Evolutionary conservation across 352 stramenopile species (phyloP), one percentile per base, ranked within the genome.

Genomic region (Halophytophthora batemanensis): DNA sequence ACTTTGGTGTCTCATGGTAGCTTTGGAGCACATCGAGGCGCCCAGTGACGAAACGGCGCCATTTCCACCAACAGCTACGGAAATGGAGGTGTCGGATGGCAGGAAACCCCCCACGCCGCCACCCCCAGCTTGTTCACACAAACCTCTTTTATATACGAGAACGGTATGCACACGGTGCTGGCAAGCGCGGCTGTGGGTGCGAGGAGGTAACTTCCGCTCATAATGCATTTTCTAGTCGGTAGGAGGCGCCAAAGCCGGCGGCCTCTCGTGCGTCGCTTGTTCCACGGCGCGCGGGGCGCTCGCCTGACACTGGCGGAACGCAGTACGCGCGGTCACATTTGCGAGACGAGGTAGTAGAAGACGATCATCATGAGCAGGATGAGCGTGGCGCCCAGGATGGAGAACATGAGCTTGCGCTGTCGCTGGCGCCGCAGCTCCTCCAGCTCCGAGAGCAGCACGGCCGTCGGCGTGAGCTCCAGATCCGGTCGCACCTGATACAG

Each of bases 261-360:
- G 25, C 25, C 25, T 31, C 8, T 31, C 25, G 25, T 7, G 11
- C 19, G 11, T 22, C 11, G 37, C 19, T 42, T 42, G n/a, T 10
- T 42, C 11, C 37, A 43, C 29, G 18, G 23, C 29, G 17, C 22
- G 17, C 18, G 41, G 23, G 14, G 29, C 10, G 17, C 12, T 34
- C 14, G 18, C 12, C 19, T 45, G 51, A 31, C 4, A 8, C 25
- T 8, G 25, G 25, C 4, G 41, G 4, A n/a, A 17, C 17, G 21
- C 31, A 11, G 23, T 23, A 25, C 43, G 37, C 21, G 10, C 37
- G 33, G 31, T 72, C 66, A 76, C 61, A 77, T 79, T 63, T 84
- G 64, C 21, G 71, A 71, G 53, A 87, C 70, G 58, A 87, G 63
- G 59, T 89, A 91, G 71, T 88, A 91, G 53, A 86, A 84, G 41